Conservation (phyloP, 495 filamentous ascomycete genomes). For the Lophiotrema nucula region DNA sequence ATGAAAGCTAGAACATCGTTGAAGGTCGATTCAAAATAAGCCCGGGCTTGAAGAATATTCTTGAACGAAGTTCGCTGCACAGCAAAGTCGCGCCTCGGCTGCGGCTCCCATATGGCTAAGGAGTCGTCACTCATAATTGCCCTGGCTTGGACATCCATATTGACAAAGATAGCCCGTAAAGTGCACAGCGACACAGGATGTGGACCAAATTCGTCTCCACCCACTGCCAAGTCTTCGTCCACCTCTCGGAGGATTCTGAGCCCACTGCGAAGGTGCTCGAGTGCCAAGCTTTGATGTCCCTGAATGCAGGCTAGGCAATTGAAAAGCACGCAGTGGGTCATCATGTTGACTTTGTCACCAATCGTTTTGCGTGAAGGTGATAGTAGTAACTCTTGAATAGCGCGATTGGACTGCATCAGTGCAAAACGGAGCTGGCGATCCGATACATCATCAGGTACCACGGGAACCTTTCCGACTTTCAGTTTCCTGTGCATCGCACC, state of each 20-base stretch:
- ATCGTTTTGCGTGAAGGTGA: constrained; percentile 3
- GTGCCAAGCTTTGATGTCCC: constrained; percentile 23
- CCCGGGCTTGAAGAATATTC: constrained; percentile 14
- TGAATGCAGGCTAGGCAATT: constrained; percentile 26
- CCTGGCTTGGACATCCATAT: constrained; percentile 23
- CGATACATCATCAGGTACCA: constrained; percentile 23
- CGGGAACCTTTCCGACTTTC: constrained; percentile 5
- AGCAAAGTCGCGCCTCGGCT: constrained; percentile 1
- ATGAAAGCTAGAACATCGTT: constrained; percentile 16
- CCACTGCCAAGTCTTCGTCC: constrained; percentile 1
- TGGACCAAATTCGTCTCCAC: background rate
- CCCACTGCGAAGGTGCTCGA: constrained; percentile 28
- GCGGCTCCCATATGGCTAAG: constrained; percentile 17
- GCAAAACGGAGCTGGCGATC: constrained; percentile 27
- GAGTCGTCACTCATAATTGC: constrained; percentile 21
- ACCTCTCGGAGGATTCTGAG: constrained; percentile 23
- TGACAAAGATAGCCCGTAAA: constrained; percentile 21
- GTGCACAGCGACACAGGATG: constrained; percentile 22
- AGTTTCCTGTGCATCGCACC: constrained; percentile 38
- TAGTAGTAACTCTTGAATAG: constrained; percentile 21
- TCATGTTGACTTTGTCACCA: constrained; percentile 19
- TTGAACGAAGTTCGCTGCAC: background rate
- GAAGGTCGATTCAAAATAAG: constrained; percentile 21
- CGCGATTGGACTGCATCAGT: constrained; percentile 25
- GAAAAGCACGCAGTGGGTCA: constrained; percentile 24